A percentile compares a stretch with the other conserved stretches of the same genome.
These are phyloP conservation scores for Coemansia guatemalensis DNA, from an alignment of 192 early-diverging fungal species.

Conservation along the genomic window DNA sequence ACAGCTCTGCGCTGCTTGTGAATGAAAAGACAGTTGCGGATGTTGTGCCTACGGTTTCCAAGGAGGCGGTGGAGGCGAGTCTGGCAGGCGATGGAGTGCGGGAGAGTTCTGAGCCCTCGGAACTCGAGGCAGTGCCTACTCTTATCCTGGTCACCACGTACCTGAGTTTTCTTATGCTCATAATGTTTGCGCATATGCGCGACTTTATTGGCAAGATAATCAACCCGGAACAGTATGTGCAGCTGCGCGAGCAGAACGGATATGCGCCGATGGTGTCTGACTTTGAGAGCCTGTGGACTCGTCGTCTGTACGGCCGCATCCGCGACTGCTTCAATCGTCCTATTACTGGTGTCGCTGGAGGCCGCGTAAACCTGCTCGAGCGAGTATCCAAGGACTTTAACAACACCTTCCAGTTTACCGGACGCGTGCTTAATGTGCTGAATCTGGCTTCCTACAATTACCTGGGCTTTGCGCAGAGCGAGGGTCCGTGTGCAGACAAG, in stretches of 20 bases:
- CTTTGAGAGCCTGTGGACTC: constrained; percentile 95
- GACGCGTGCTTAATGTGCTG: constrained; percentile 73
- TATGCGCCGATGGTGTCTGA: constrained; percentile 93
- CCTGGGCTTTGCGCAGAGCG: constrained; percentile 91
- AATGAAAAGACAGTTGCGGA: neutral
- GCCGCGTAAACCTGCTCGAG: constrained; percentile 82
- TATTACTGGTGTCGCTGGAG: constrained; percentile 88
- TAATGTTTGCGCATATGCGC: constrained; percentile 87
- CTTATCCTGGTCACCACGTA: constrained; percentile 91
- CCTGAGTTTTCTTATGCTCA: constrained; percentile 90
- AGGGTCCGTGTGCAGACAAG: constrained; percentile 92
- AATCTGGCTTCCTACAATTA: constrained; percentile 98
- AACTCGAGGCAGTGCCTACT: constrained; percentile 63
- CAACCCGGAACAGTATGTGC: constrained; percentile 66
- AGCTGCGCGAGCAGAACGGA: constrained; percentile 74
- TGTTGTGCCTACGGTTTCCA: neutral
- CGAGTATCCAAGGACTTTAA: constrained; percentile 84
- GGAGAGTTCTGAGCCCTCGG: neutral
- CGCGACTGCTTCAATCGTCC: constrained; percentile 94
- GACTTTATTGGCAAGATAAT: constrained; percentile 89
- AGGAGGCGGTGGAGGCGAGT: neutral
- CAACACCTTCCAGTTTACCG: constrained; percentile 82
- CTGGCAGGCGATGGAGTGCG: neutral
- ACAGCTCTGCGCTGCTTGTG: constrained; percentile 12
- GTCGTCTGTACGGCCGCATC: constrained; percentile 84